A percentile compares a stretch with the other conserved stretches of the same genome.
These are phyloP conservation scores for Amoebophrya sp. DNA, from an alignment of 169 alveolate species.

Conservation along the genomic window DNA sequence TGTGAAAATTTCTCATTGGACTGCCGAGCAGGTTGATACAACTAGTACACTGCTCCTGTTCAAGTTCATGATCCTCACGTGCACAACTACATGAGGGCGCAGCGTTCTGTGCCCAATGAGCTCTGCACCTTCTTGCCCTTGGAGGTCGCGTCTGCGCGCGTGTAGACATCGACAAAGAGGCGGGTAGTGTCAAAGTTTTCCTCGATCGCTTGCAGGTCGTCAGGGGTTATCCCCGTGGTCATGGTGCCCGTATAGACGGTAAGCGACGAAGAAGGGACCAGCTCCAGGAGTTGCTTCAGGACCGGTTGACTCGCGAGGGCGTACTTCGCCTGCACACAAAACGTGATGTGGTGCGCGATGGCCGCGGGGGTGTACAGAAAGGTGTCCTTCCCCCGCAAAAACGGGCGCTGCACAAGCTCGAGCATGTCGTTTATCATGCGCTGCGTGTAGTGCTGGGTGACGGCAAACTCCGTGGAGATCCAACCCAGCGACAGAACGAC, in stretches of 20 bases:
- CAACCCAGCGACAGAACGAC: constrained; percentile 14
- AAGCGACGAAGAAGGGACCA: neutral
- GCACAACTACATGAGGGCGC: too few species aligned
- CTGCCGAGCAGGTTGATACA: too few species aligned
- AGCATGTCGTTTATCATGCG: neutral
- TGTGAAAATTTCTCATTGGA: too few species aligned
- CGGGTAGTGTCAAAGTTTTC: constrained; percentile 11
- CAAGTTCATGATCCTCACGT: too few species aligned
- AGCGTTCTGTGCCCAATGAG: too few species aligned
- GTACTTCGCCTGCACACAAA: neutral
- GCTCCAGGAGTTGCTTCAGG: neutral
- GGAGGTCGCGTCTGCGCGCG: too few species aligned
- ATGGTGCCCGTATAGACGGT: neutral
- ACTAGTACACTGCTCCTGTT: too few species aligned
- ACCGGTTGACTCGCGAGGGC: neutral
- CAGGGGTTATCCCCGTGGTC: neutral
- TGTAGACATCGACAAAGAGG: neutral
- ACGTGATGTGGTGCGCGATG: constrained; percentile 12
- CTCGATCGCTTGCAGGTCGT: constrained; percentile 15
- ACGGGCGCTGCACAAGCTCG: neutral
- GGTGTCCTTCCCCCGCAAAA: neutral
- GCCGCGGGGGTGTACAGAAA: neutral
- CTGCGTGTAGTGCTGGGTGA: neutral
- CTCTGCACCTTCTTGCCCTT: too few species aligned
- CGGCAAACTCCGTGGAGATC: neutral